Evolutionary conservation across 2,329 filamentous ascomycete genomes (phyloP), one percentile per base, ranked within the genome.

Genomic region (Aspergillus fischeri): DNA sequence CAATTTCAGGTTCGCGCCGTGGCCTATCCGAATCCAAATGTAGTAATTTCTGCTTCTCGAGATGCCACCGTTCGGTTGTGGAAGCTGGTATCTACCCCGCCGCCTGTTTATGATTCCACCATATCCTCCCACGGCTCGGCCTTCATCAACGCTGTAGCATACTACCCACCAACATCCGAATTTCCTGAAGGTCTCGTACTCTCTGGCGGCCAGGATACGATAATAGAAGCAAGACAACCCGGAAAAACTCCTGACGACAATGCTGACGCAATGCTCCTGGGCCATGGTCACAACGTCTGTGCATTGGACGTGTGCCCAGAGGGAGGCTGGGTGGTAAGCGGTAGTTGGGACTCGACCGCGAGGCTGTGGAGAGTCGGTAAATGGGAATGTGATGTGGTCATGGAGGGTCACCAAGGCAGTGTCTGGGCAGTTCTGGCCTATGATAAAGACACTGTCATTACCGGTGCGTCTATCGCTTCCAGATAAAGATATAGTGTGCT

Each of bases 361-460:
- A 87, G 91, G 54, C 78, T 97, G 53, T 99, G 94, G 94, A 83
- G 82, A 61, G 79, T 94, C n/a, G 84, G 85, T 44, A 92, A 88
- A 63, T 97, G 93, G 90, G 91, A 95, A 69, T 84, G 84, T 9
- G 84, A 89, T 62, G 77, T 86, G 32, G 78, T 88, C 49, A 80
- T 99, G 20, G 77, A 84, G 49, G 92, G 91, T 4, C 92, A 97
- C 68, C 84, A 88, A 55, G 89, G 85, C 42, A 88, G 88, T 51
- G 92, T 99, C 14, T 97, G 92, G 93, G 88, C 88, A n/a, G 92
- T 97, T 4, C 75, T 97, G 56, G 89, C 90, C 17, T 88, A 93
- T 61, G 89, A 95, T 70, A 83, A 87, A 55, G 83, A 86, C 41
- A 92, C 88, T 0, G 83, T 97, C 49, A 84, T 97, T 58, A 97